A percentile compares a stretch with the other conserved stretches of the same genome.
phyloP scores from a whole-genome alignment of 805 yeast genomes.

The Saccharomycopsis fibuligera region DNA sequence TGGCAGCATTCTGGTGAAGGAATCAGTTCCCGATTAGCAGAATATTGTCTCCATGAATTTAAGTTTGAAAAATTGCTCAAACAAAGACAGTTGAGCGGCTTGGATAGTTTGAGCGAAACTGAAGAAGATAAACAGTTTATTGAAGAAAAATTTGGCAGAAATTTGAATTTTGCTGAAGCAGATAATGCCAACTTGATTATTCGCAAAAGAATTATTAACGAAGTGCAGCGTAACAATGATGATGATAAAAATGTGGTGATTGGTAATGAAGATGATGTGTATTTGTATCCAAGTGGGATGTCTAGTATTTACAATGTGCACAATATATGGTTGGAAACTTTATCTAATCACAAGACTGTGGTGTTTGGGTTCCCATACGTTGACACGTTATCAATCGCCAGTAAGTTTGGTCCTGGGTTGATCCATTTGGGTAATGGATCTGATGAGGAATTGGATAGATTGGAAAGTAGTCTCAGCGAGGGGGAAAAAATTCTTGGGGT shows the following conservation, averaged over 20 bases:
- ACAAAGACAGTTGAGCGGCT: constrained; percentile 21
- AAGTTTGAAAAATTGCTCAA: constrained; percentile 28
- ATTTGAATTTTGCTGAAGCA: constrained; percentile 70
- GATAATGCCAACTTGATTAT: constrained; percentile 70
- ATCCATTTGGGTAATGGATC: constrained; percentile 84
- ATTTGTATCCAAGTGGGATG: constrained; percentile 88
- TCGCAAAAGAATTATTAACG: constrained; percentile 64
- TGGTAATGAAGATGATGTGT: constrained; percentile 57
- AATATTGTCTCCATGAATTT: constrained; percentile 66
- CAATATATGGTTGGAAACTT: constrained; percentile 38
- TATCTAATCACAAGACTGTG: constrained; percentile 53
- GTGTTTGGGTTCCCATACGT: constrained; percentile 97
- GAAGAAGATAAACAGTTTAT: constrained; percentile 51
- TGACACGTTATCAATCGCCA: constrained; percentile 79
- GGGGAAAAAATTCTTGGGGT: constrained; percentile 64
- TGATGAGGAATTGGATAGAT: constrained; percentile 50
- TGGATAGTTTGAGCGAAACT: constrained; percentile 19
- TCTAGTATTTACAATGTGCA: constrained; percentile 84
- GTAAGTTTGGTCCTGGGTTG: constrained; percentile 89
- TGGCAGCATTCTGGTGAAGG: constrained; percentile 99
- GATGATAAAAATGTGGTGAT: constrained; percentile 13
- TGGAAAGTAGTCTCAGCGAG: constrained; percentile 53
- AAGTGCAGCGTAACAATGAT: constrained; percentile 14
- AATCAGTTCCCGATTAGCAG: constrained; percentile 84
- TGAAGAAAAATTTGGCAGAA: constrained; percentile 89